A percentile compares a stretch with the other conserved stretches of the same genome.
These are phyloP conservation scores for Bipolaris victoriae DNA, from an alignment of 2,329 filamentous ascomycete species.

Conservation along the genomic window DNA sequence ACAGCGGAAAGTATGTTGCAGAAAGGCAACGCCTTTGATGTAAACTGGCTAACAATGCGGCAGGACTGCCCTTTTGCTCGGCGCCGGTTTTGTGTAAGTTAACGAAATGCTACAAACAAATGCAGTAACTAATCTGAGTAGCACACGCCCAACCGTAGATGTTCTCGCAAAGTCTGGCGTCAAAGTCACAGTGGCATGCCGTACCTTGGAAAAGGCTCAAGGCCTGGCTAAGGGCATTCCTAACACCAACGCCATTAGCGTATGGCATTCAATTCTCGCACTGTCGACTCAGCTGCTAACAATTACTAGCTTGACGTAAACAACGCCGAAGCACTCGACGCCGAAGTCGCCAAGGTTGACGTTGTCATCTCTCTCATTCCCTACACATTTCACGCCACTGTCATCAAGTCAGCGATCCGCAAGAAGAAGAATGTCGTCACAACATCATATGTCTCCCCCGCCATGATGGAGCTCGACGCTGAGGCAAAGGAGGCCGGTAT, in stretches of 20 bases:
- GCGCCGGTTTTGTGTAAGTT: constrained; percentile 49
- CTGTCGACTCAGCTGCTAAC: constrained; percentile 17
- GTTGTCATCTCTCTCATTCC: constrained; percentile 79
- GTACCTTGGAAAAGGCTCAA: constrained; percentile 78
- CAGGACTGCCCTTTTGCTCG: constrained; percentile 49
- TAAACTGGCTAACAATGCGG: constrained; percentile 21
- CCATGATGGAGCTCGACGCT: constrained; percentile 87
- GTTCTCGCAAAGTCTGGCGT: constrained; percentile 64
- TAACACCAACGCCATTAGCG: constrained; percentile 71
- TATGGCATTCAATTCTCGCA: constrained; percentile 13
- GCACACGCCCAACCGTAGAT: constrained; percentile 63
- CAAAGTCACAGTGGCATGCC: constrained; percentile 72
- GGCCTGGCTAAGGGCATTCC: constrained; percentile 72
- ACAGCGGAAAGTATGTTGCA: constrained; percentile 44
- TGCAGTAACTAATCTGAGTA: constrained; percentile 24
- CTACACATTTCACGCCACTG: constrained; percentile 68
- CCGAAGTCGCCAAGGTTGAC: constrained; percentile 78
- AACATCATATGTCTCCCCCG: constrained; percentile 89
- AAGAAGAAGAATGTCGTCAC: constrained; percentile 97
- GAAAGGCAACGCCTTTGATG: background rate
- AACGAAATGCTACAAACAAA: background rate
- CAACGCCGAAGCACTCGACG: constrained; percentile 77
- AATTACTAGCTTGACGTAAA: constrained; percentile 75
- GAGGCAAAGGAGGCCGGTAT: constrained; percentile 88
- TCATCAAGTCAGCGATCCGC: constrained; percentile 92